Base-by-base conservation (phyloP, 352 stramenopile species). In the Phytopythium boreale region DNA sequence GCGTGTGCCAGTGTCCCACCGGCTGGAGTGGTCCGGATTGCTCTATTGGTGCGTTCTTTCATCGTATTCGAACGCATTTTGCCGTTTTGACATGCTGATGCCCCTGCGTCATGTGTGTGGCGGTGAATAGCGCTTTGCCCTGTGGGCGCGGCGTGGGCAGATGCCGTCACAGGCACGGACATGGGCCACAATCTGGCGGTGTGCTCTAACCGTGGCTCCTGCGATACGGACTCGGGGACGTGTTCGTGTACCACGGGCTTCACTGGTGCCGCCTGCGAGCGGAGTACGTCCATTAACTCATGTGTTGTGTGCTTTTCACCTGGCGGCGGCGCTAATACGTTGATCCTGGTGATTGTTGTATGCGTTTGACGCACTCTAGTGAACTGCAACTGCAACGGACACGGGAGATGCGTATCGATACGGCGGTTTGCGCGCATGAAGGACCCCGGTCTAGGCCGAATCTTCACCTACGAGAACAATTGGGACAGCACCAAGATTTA, bases 401-500 rank as follows among this genome's bases (percentile, higher is more conserved):
- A 92, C 22, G 91, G 91, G 0, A 80, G 79, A n/a, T 97, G 91
- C 66, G 70, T 85, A 34, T 88, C 80, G 7, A 96, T 97, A 77
- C 57, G 74, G 6, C 65, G 79, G 9, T 80, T 77, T 49, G 79
- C 82, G 8, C 57, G 73, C 49, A 88, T 76, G 51, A 86, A 90
- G 41, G 84, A 92, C 57, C 77, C 78, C 12, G 84, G 84, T 15
- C 66, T 73, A 0, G 82, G 82, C 27, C 26, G 53, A 8, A 56
- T 86, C 31, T 88, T 80, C 53, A 39, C 66, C 9, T 95, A 95
- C 66, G 59, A 61, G 7, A 86, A 76, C 63, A 84, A 83, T 56
- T 97, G 91, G 91, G 91, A 97, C 64, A 80, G 75, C 44, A 43
- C 80, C 66, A 93, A 93, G 64, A 89, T 97, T 56, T 77, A 83